These are phyloP conservation scores for Amauroascus niger DNA, from an alignment of 2,329 filamentous ascomycete species.

Conservation along the genomic window DNA sequence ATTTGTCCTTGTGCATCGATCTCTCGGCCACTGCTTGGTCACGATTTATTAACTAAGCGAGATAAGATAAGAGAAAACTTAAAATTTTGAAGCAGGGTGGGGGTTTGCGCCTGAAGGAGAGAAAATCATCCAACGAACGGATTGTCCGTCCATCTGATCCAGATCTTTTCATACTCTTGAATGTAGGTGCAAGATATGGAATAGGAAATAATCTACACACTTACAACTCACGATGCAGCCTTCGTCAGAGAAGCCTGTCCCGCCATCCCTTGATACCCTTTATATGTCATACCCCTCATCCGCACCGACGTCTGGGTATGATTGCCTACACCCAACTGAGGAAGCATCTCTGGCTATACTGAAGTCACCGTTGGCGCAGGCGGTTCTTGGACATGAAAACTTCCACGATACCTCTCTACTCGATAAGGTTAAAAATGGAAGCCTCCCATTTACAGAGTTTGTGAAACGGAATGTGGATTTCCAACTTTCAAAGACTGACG, in stretches of 20 bases:
- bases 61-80: not conserved
- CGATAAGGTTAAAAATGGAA: conserved; percentile 23
- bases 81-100: not conserved
- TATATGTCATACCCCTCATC: conserved; percentile 22
- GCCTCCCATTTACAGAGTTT: conserved; percentile 32
- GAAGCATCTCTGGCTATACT: conserved; percentile 27
- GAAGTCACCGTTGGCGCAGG: conserved; percentile 30
- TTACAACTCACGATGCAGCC: not conserved
- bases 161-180: not conserved
- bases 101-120: not conserved
- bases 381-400: conserved; percentile 31
- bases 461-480: conserved; percentile 28
- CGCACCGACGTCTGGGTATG: conserved; percentile 21
- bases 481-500: conserved; percentile 11
- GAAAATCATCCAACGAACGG: not conserved
- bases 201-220: not conserved
- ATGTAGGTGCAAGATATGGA: not conserved
- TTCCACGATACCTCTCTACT: conserved; percentile 11
- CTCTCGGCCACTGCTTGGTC: too few relatives aligned
- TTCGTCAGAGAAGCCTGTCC: conserved; percentile 13
- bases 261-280: conserved; percentile 27
- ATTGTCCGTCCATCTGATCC: not conserved
- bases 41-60: not conserved
- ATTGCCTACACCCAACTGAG: conserved; percentile 29
- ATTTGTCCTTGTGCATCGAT: too few relatives aligned